Conservation (phyloP, 768 basidiomycete genomes). For the Tulasnella sp. region DNA sequence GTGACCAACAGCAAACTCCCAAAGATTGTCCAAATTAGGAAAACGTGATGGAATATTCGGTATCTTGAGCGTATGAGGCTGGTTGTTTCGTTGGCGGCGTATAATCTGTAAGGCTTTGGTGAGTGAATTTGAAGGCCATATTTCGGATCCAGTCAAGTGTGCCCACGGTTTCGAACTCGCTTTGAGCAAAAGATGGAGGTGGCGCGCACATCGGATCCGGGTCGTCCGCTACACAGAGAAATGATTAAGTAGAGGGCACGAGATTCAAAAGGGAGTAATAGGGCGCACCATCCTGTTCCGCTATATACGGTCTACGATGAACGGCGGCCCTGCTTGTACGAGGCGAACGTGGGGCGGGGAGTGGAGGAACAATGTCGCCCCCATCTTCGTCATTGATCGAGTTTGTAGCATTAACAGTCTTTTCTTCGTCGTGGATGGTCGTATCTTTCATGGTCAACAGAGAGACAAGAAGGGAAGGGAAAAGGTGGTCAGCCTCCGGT, state of each 20-base stretch:
- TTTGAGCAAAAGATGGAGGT: slow-evolving; percentile 47
- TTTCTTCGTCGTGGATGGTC: background rate
- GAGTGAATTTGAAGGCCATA: background rate
- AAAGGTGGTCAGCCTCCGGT: background rate
- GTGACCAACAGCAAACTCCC: slow-evolving; percentile 56
- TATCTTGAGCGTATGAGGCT: slow-evolving; percentile 42
- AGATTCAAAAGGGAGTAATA: background rate
- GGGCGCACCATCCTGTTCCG: background rate
- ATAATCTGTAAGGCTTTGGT: slow-evolving; percentile 38
- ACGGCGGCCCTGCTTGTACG: background rate
- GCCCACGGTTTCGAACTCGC: slow-evolving; percentile 46
- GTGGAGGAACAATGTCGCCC: background rate
- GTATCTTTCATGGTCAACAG: background rate
- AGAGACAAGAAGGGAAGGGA: background rate
- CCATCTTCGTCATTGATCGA: background rate
- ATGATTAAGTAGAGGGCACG: background rate
- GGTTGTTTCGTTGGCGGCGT: slow-evolving; percentile 51
- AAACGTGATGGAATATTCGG: slow-evolving; percentile 54
- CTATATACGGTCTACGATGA: background rate
- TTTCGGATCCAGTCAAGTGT: background rate
- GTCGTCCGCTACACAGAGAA: background rate
- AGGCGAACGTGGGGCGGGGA: background rate
- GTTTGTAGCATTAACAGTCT: background rate
- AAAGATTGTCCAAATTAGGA: slow-evolving; percentile 55
- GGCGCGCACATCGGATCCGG: background rate